Evolutionary conservation across 331 rosid genomes (phyloP), one percentile per base, ranked within the genome.

Genomic region (Pyracantha coccinea): DNA sequence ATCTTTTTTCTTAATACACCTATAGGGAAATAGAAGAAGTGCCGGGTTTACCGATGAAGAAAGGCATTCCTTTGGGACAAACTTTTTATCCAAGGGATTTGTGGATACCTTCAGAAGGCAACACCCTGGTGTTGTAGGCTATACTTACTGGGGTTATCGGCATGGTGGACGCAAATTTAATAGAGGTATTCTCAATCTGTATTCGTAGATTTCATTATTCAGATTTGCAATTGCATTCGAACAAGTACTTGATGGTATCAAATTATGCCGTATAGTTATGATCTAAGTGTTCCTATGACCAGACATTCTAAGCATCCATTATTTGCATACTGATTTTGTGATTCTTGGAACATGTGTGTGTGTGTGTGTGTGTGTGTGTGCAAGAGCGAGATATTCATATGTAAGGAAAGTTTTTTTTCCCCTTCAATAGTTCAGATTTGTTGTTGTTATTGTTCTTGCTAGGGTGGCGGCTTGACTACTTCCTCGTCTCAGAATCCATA

Each of bases 391-490:
- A 60, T 14, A 60, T 24, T 58, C 11, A 57, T 63, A 16, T 73
- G 14, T 5, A 15, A n/a, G 15, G 63, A 24, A 2, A 11, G 28
- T 2, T 21, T 21, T 2, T 23, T 20, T 57, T 23, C 54, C 28
- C 28, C 44, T 35, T 35, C 44, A 35, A 35, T 35, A 8, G 45
- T 38, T 25, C 67, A 38, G 25, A 52, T 24, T 60, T 57, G n/a
- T 45, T 23, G 50, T 17, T n/a, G 50, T 19, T 2, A 7, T 54
- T 76, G 53, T 31, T 11, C 21, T 25, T 69, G 11, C 16, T 89
- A 91, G 97, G 98, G 69, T 91, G 98, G 98, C 93, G 98, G 70
- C 87, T 93, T 33, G 98, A 93, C 84, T 93, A 93, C 85, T 91
- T 91, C 90, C 96, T 93, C 17, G 89, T 90, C 67, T 94, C 98